Conservation (phyloP, 2,329 filamentous ascomycete species). For the Capronia coronata region DNA sequence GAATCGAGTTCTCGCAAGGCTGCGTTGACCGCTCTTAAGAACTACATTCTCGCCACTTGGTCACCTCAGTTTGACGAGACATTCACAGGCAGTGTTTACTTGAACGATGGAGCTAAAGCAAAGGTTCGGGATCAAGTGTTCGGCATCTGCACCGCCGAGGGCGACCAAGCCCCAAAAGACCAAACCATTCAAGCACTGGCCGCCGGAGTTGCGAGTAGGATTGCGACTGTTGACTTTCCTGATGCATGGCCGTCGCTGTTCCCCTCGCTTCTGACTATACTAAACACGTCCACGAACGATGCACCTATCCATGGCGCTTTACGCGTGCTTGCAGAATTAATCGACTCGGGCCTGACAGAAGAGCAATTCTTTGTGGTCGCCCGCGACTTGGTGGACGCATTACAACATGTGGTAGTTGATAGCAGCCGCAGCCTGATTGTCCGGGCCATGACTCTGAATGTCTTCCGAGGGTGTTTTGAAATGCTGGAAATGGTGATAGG, state of each 20-base stretch:
- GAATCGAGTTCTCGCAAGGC: constrained; percentile 72
- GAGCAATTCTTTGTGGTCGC: constrained; percentile 92
- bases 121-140: constrained; percentile 68
- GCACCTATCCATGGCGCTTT: constrained; percentile 81
- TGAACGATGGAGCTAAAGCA: constrained; percentile 66
- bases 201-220: constrained; percentile 86
- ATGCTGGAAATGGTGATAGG: constrained; percentile 96
- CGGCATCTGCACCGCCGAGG: constrained; percentile 65
- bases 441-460: constrained; percentile 77
- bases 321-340: constrained; percentile 78
- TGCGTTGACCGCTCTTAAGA: constrained; percentile 70
- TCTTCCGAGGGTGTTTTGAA: constrained; percentile 88
- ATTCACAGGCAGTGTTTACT: constrained; percentile 59
- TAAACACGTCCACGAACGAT: constrained; percentile 65
- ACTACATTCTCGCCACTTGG: constrained; percentile 82
- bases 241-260: constrained; percentile 91
- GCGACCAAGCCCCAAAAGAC: constrained; percentile 31
- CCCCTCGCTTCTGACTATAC: constrained; percentile 68
- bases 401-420: constrained; percentile 76
- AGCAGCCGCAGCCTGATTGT: constrained; percentile 66
- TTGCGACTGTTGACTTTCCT: constrained; percentile 86
- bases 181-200: constrained; percentile 40
- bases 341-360: constrained; percentile 89
- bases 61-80: constrained; percentile 63
- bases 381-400: constrained; percentile 71